Conservation (phyloP, 805 yeast species). For the Saccharomycopsis olivae region DNA sequence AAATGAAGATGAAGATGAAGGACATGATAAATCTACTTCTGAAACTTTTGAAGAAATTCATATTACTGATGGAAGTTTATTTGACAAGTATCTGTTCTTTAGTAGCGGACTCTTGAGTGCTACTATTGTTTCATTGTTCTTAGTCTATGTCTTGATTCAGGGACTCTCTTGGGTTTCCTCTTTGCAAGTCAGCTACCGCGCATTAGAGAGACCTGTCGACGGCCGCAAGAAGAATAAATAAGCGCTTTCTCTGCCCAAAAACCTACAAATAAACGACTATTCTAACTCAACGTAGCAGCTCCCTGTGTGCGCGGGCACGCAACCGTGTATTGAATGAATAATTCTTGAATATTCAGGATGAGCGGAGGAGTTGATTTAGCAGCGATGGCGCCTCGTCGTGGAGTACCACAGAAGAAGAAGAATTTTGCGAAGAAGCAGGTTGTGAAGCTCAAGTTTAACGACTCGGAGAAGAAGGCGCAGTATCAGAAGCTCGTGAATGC, state of each 20-base stretch:
- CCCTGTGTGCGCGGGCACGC: too few species aligned
- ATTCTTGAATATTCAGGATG: neutral
- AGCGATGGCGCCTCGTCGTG: conserved; percentile 3
- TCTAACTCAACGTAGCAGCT: neutral
- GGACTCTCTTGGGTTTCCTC: conserved; percentile 51
- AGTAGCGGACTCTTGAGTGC: conserved; percentile 66
- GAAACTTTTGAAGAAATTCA: conserved; percentile 7
- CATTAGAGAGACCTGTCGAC: conserved; percentile 58
- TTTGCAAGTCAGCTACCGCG: conserved; percentile 53
- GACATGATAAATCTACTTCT: neutral
- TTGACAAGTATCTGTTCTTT: conserved; percentile 61
- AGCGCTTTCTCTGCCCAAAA: neutral
- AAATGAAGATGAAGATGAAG: neutral
- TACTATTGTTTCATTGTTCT: conserved; percentile 42
- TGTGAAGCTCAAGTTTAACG: neutral
- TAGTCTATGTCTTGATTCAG: conserved; percentile 37
- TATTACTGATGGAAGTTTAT: conserved; percentile 30
- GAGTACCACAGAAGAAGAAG: conserved; percentile 1
- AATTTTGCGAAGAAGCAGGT: neutral
- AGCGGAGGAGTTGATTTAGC: neutral
- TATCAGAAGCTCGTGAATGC: neutral
- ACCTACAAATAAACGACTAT: neutral
- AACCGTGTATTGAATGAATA: too few species aligned
- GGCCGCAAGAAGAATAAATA: conserved; percentile 33
- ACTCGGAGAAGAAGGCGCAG: neutral